Evolutionary conservation across 805 yeast species (phyloP).

Genomic region (Metschnikowia borealis): DNA sequence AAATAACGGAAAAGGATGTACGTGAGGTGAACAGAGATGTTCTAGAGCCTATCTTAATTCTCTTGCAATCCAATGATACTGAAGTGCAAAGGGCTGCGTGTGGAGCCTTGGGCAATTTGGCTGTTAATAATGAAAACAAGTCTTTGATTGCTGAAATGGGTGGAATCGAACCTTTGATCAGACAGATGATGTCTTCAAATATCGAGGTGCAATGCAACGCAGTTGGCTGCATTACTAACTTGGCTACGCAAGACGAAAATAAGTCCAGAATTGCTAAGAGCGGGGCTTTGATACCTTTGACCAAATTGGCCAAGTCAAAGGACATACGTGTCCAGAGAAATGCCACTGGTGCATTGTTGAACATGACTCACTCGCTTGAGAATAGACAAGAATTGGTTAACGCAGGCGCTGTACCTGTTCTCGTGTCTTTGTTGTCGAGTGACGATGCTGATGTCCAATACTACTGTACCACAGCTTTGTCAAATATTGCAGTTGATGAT

Average conservation of each 20-base stretch:
- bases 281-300: conserved; percentile 92
- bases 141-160: conserved; percentile 95
- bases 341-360: conserved; percentile 95
- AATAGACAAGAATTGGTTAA: conserved; percentile 94
- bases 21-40: conserved; percentile 88
- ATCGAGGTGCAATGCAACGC: conserved; percentile 99
- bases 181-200: conserved; percentile 96
- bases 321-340: conserved; percentile 96
- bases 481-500: conserved; percentile 96
- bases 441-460: conserved; percentile 96
- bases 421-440: conserved; percentile 79
- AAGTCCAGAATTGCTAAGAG: conserved; percentile 93
- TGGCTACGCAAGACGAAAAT: conserved; percentile 97
- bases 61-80: conserved; percentile 81
- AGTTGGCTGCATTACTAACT: conserved; percentile 96
- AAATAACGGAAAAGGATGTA: conserved; percentile 94
- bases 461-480: conserved; percentile 95
- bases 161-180: conserved; percentile 90
- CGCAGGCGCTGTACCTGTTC: conserved; percentile 97
- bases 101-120: conserved; percentile 97
- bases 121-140: conserved; percentile 94
- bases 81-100: conserved; percentile 99
- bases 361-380: conserved; percentile 97
- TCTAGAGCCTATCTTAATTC: conserved; percentile 84
- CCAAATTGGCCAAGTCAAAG: conserved; percentile 88